Evolutionary conservation across 2,329 filamentous ascomycete species (phyloP).

Genomic region (Elsinoe arachidis): DNA sequence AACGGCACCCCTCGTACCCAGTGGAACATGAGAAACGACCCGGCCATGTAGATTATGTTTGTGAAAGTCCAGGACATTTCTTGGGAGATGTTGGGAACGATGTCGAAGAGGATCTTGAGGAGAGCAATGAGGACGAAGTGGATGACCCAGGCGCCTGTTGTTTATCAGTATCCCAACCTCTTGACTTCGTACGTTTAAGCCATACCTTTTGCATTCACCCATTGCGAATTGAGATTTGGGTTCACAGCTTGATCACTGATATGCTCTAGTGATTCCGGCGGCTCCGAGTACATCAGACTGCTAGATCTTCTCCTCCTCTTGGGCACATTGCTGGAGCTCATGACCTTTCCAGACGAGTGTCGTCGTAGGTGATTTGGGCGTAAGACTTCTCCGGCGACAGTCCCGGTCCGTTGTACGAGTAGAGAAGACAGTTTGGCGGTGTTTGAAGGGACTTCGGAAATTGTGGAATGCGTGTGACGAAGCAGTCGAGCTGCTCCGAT

Average conservation of each 20-base stretch:
- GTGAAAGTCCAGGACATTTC: conserved; percentile 98
- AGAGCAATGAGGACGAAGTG: conserved; percentile 85
- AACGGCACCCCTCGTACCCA: conserved; percentile 96
- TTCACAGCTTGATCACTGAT: conserved; percentile 91
- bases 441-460: conserved; percentile 36
- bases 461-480: not conserved
- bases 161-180: conserved; percentile 16
- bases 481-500: not conserved
- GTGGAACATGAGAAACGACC: conserved; percentile 99
- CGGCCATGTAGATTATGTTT: conserved; percentile 98
- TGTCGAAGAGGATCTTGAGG: conserved; percentile 94
- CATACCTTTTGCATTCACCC: conserved; percentile 97
- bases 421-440: conserved; percentile 97
- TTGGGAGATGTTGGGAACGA: conserved; percentile 90
- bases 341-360: conserved; percentile 31
- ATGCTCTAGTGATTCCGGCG: conserved; percentile 91
- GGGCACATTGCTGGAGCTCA: conserved; percentile 51
- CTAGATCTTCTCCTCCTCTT: conserved; percentile 80
- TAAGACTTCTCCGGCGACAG: conserved; percentile 78
- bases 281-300: conserved; percentile 97
- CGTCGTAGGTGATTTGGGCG: conserved; percentile 53
- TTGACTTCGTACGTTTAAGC: conserved; percentile 1
- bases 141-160: conserved; percentile 87
- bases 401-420: conserved; percentile 75
- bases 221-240: conserved; percentile 94